Conservation (phyloP, 768 basidiomycete genomes). For the Naganishia friedmannii region DNA sequence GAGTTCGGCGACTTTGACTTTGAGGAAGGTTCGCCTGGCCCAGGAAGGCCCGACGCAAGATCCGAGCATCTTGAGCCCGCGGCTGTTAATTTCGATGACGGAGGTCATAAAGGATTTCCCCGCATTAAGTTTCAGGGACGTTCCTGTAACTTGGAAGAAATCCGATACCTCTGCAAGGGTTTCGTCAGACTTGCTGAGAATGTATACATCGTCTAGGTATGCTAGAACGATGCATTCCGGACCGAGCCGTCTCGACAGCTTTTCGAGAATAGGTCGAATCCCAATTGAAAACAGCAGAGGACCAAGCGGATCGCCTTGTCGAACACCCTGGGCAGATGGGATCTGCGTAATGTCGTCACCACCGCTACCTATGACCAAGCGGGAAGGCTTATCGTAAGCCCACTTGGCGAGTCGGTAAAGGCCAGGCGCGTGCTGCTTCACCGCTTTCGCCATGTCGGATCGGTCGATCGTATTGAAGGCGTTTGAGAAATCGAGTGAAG, state of each 20-base stretch:
- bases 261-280: conserved; percentile 26
- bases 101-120: conserved; percentile 21
- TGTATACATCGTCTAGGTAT: too few relatives aligned
- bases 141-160: background rate
- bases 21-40: conserved; percentile 7
- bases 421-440: conserved; percentile 31
- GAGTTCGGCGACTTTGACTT: background rate
- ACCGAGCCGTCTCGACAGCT: conserved; percentile 2
- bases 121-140: conserved; percentile 25
- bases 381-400: conserved; percentile 20
- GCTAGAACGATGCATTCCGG: too few relatives aligned
- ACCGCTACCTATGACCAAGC: background rate
- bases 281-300: conserved; percentile 30
- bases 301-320: too few relatives aligned
- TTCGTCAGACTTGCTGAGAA: conserved; percentile 16
- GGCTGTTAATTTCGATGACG: conserved; percentile 5
- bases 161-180: background rate
- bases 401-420: conserved; percentile 28
- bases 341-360: too few relatives aligned
- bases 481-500: conserved; percentile 36
- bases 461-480: conserved; percentile 36
- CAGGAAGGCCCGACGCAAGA: too few relatives aligned
- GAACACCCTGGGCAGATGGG: too few relatives aligned
- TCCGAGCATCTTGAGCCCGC: conserved; percentile 9
- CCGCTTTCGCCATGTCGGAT: background rate